Base-by-base conservation (phyloP, 1,139 yeast species). In the Debaryomycetaceae sp. region DNA sequence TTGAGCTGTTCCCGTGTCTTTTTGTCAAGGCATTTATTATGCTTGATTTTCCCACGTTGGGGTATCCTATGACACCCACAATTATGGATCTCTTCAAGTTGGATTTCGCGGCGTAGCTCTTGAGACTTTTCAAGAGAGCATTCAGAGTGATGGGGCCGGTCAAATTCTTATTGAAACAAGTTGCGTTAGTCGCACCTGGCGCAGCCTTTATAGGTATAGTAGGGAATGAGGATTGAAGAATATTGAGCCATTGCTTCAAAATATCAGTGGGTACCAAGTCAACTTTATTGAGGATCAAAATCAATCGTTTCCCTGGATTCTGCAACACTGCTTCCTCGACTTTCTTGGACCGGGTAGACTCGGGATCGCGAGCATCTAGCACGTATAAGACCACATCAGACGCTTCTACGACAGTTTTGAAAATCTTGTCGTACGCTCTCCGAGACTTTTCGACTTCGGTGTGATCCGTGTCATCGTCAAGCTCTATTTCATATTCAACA, bases 281-380 rank as follows among this genome's bases (percentile, higher is more conserved):
- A 37, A 90, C 85, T 55, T 90, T 90, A 64, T 90, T 90, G 44
- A 90, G 62, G 24, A 90, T 73, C 43, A 85, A 73, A 32, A 90
- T 79, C 40, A 92, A 67, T 51, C 96, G 73, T 57, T 90, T 90
- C 34, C 82, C 82, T 13, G 65, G 59, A 41, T 76, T 72, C 46
- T 81, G 80, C 37, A 87, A 60, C 23, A 90, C 87, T 2, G 93
- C 83, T 49, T 83, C 80, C 61, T 90, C 99, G 23, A 90, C 92
- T 49, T 75, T 83, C 50, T 77, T 74, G 10, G 96, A 86, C 50
- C 99, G 73, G 4, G 98, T 90, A 21, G 87, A 77, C 53, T 83
- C 95, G 30, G 99, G 98, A 55, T 90, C 96, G 55, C 99, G 77
- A 3, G 99, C 95, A 58, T 90, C 99, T 47, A 90, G 63, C 15